Base-by-base conservation (phyloP, 441 rosid genomes). In the Kokia cookei region DNA sequence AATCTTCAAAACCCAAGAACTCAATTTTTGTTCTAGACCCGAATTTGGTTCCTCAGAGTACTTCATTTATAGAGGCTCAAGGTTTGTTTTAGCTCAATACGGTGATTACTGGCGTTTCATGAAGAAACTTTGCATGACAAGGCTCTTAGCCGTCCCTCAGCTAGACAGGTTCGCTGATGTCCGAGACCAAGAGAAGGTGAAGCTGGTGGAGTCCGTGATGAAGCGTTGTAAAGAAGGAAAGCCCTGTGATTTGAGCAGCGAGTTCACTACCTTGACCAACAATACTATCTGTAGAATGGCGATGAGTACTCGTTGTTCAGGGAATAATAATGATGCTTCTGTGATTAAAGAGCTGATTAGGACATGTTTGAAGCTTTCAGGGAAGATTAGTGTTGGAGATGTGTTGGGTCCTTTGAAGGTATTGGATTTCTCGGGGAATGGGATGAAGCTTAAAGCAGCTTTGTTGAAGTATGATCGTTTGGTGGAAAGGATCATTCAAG, bases 321-420 rank as follows among this genome's bases (percentile, higher is more conserved):
- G 77, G 55, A 79, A 40, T 17, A 66, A 54, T 17, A 40, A 78
- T 8, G 84, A 86, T 47, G 90, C 88, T 1, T 62, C 76, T 22
- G 88, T 83, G 77, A 76, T 87, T 15, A 74, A 81, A 73, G 19
- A 77, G 76, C 57, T 78, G 27, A 65, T 90, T 13, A 77, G 62
- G 79, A 82, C 87, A 42, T 83, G 86, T 65, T 76, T 89, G 78
- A 62, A 77, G 62, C 86, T 89, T 64, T 88, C 87, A 0, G 90
- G 91, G 53, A 90, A 83, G 80, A 65, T 91, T 48, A 77, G 82
- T 75, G 76, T 86, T 2, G 93, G 89, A 7, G 95, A 90, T 60
- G 82, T 88, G 29, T 86, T 91, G 77, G 96, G 97, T 17, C 94
- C 93, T n/a, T 67, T 93, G 54, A 91, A 80, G 82, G 48, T 87